Evolutionary conservation across 352 stramenopile species (phyloP).

Genomic region (Hyaloperonospora brassicae): DNA sequence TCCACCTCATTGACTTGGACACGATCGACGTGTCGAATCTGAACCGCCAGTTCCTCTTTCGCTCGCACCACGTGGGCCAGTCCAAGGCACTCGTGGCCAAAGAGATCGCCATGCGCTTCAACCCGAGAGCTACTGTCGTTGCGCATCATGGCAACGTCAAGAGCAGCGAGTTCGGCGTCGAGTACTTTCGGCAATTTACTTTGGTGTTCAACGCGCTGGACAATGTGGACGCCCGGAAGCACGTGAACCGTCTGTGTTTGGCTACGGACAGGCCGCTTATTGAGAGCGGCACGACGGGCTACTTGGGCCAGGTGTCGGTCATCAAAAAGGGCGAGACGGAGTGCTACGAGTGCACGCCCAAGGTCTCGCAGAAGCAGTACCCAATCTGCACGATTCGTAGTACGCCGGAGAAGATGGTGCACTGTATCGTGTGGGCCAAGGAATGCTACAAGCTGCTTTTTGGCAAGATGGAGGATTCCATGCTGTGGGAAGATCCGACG

Average conservation of each 20-base stretch:
- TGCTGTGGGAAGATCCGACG: constrained; percentile 90
- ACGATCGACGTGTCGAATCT: constrained; percentile 99
- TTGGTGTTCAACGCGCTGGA: constrained; percentile 99
- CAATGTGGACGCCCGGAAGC: constrained; percentile 97
- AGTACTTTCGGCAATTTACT: constrained; percentile 94
- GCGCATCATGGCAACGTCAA: constrained; percentile 98
- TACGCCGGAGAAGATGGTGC: constrained; percentile 98
- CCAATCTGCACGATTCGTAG: constrained; percentile 99
- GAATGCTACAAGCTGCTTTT: constrained; percentile 87
- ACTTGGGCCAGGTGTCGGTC: constrained; percentile 95
- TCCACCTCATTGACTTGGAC: constrained; percentile 96
- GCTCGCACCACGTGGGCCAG: constrained; percentile 94
- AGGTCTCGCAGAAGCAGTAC: constrained; percentile 95
- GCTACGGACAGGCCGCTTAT: constrained; percentile 83
- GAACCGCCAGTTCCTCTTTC: constrained; percentile 99
- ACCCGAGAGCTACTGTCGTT: constrained; percentile 82
- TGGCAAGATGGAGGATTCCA: constrained; percentile 82
- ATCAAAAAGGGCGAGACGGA: constrained; percentile 96
- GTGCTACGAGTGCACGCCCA: constrained; percentile 98
- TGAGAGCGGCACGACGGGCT: constrained; percentile 98
- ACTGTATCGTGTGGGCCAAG: constrained; percentile 99
- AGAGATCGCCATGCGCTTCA: constrained; percentile 82
- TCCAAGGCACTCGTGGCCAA: constrained; percentile 90
- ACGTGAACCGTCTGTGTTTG: constrained; percentile 98
- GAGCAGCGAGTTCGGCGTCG: constrained; percentile 81